Evolutionary conservation across 2,329 filamentous ascomycete species (phyloP).

Genomic region (Claviceps lovelessii): DNA sequence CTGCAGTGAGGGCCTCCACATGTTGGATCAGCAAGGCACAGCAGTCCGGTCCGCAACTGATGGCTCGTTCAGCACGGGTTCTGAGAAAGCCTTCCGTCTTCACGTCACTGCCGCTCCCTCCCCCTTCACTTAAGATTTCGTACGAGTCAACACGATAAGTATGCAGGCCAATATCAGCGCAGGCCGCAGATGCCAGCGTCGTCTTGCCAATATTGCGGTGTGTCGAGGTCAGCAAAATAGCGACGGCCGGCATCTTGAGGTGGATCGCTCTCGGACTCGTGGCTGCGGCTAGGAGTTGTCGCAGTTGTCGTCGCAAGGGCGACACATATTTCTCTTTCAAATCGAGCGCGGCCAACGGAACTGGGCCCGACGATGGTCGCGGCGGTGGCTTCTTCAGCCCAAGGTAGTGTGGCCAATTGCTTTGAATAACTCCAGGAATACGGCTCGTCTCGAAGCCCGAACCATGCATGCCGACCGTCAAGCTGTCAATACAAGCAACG

Average conservation of each 20-base stretch:
- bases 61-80: conserved; percentile 72
- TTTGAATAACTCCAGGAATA: conserved; percentile 61
- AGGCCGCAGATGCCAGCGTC: conserved; percentile 61
- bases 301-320: conserved; percentile 53
- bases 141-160: conserved; percentile 81
- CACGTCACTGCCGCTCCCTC: conserved; percentile 69
- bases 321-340: conserved; percentile 37
- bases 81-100: conserved; percentile 88
- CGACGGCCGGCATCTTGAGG: conserved; percentile 73
- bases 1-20: conserved; percentile 78
- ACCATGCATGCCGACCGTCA: conserved; percentile 78
- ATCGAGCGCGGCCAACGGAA: conserved; percentile 28
- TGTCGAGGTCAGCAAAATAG: conserved; percentile 77
- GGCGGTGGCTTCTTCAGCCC: conserved; percentile 53
- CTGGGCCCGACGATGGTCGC: conserved; percentile 25
- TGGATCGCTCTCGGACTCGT: conserved; percentile 79
- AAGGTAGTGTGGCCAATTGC: conserved; percentile 81
- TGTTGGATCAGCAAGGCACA: conserved; percentile 80
- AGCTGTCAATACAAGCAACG: conserved; percentile 71
- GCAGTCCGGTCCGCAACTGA: conserved; percentile 72
- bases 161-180: conserved; percentile 79
- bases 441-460: conserved; percentile 75
- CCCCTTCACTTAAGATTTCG: conserved; percentile 82
- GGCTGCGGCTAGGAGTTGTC: conserved; percentile 75
- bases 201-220: conserved; percentile 89